Conservation (phyloP, 2,329 filamentous ascomycete genomes). For the Cryphonectria parasitica region DNA sequence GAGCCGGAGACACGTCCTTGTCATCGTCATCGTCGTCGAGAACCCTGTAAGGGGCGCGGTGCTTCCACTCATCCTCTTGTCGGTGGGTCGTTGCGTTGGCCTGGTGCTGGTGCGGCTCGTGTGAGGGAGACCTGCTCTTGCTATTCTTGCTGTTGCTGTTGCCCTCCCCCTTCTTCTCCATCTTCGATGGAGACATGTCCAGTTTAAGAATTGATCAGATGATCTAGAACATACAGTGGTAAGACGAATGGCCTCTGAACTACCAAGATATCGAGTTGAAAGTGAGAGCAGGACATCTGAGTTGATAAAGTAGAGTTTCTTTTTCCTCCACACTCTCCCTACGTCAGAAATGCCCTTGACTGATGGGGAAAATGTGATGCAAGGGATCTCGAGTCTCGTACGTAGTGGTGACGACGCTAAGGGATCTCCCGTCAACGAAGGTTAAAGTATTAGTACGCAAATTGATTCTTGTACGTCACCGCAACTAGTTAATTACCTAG, state of each 20-base stretch:
- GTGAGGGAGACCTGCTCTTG: conserved; percentile 12
- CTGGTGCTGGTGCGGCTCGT: conserved; percentile 36
- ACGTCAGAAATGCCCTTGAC: background rate
- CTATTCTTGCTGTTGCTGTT: conserved; percentile 17
- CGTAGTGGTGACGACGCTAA: conserved; percentile 1
- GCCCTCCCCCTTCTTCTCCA: background rate
- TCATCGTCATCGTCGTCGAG: conserved; percentile 36
- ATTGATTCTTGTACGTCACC: conserved; percentile 3
- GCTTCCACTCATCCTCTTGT: conserved; percentile 36
- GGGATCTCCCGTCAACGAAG: background rate
- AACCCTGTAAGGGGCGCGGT: conserved; percentile 34
- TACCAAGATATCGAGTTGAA: background rate
- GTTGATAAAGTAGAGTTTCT: no score
- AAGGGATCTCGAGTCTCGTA: background rate
- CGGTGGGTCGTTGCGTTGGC: conserved; percentile 32
- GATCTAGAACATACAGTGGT: background rate
- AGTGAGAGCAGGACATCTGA: no score
- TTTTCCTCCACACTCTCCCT: no score
- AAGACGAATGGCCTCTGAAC: background rate
- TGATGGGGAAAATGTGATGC: background rate
- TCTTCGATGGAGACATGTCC: conserved; percentile 1
- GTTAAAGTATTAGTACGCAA: background rate
- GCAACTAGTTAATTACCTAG: background rate
- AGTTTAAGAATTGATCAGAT: background rate
- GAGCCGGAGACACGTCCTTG: conserved; percentile 32